Evolutionary conservation across 2,329 filamentous ascomycete genomes (phyloP), one percentile per base, ranked within the genome.

Genomic region (Ophiostoma australiae): DNA sequence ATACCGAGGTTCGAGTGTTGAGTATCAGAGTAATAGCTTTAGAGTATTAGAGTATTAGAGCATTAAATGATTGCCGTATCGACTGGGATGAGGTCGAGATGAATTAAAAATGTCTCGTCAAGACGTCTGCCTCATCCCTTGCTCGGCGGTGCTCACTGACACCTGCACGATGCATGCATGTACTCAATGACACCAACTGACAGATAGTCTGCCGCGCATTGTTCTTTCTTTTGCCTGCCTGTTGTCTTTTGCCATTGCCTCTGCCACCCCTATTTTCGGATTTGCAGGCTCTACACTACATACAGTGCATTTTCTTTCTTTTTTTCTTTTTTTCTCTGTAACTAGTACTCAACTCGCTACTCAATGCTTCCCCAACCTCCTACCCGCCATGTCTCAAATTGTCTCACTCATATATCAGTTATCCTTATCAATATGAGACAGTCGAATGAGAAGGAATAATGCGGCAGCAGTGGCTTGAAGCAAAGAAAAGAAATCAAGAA

Each of bases 361-460:
- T 33, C 17, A 17, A 27, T 27, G 20, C 27, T 63, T 33, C 58
- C 58, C 58, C 58, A 33, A 63, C 58, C 58, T 63, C 58, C 23
- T 63, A 10, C 58, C 58, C 58, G 58, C 58, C 58, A 63, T 63
- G 27, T 63, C 58, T 63, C 27, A 33, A 7, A 63, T 17, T 63
- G 58, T 63, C 58, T 63, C 58, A 63, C 58, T 63, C 58, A n/a
- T n/a, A 65, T 37, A 66, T 66, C 63, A 66, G 20, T 10, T 37
- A 66, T 35, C 37, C 63, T 65, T 65, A 39, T 65, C 61, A 65
- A 39, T 63, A 63, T 41, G 63, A 66, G 63, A 66, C 63, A 23
- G 35, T 33, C 17, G 11, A n/a, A 17, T 13, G 63, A 58, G 63
- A 48, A 61, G 23, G 31, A 4, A 31, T 15, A 8, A 61, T 5